Base-by-base conservation (phyloP, 2,329 filamentous ascomycete species). In the Penicillium paneum region DNA sequence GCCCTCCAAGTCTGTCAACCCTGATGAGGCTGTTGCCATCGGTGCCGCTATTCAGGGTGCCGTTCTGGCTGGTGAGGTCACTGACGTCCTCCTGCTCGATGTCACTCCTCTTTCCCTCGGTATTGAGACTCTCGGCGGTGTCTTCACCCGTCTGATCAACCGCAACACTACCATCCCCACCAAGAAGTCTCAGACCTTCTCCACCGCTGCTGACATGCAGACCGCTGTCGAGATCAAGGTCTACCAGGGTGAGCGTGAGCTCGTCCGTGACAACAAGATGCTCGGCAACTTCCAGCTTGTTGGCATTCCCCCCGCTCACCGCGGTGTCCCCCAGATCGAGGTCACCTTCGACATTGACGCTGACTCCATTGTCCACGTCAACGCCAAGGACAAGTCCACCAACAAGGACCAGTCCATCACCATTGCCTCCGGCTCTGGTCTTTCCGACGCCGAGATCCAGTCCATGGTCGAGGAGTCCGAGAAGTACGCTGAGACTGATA, bases 371-470 rank as follows among this genome's bases (percentile, higher is more conserved):
- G 91, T 97, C 68, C 92, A 97, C 82, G 93, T 97, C 62, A 89
- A 94, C 76, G 93, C 93, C 77, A 96, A 96, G 84, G 93, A 97
- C 81, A 97, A 97, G 88, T 93, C 91, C 67, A 97, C 92, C 79
- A 90, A 91, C 87, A 97, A 97, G 87, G 93, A 97, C 75, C 93
- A 99, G 83, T 97, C 92, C 60, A 97, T 99, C 80, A 97, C 93
- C 74, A 96, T 99, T 75, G 92, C 93, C 53, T 97, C 92, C 56
- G 94, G 93, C 76, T 97, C 93, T 63, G 93, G 94, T 85, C 89
- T 97, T 55, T 96, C 91, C 44, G 92, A 99, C 59, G 77, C 83
- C 53, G 93, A 99, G 83, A 99, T 99, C 64, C 85, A 97, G 81
- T 87, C 85, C 80, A 97, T 99, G 94, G 92, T 99, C 72, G 83